A percentile compares a stretch with the other conserved stretches of the same genome.
Evolutionary conservation across 2,329 filamentous ascomycete genomes (phyloP).

Genomic region (Polychaeton citri): DNA sequence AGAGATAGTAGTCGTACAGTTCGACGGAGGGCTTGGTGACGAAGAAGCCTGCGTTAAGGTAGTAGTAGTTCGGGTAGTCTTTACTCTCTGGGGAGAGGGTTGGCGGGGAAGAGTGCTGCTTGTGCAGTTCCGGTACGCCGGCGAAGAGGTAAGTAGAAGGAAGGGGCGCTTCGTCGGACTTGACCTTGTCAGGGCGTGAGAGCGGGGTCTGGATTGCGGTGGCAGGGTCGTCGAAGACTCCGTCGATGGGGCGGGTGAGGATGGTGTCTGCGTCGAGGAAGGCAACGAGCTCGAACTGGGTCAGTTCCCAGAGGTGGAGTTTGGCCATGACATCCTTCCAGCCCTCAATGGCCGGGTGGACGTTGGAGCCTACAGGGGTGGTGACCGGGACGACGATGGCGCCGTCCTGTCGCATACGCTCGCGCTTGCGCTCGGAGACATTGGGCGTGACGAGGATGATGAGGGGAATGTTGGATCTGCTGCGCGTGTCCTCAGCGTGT

Average conservation of each 20-base stretch:
- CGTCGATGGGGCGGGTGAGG: constrained; percentile 16
- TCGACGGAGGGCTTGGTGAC: constrained; percentile 18
- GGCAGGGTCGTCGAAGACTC: constrained; percentile 21
- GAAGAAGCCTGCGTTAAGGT: constrained; percentile 27
- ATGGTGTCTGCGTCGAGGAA: constrained; percentile 24
- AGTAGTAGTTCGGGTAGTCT: constrained; percentile 17
- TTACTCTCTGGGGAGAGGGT: constrained; percentile 7
- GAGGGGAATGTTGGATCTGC: constrained; percentile 13
- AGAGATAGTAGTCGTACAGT: constrained; percentile 21
- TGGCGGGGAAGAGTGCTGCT: constrained; percentile 23
- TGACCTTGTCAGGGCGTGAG: constrained; percentile 3
- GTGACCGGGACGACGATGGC: constrained; percentile 14
- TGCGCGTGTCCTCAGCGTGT: constrained; percentile 17
- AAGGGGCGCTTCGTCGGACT: constrained; percentile 14
- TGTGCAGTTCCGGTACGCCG: constrained; percentile 20
- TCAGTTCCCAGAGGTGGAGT: constrained; percentile 25
- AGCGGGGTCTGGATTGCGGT: constrained; percentile 8
- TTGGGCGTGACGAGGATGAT: constrained; percentile 17
- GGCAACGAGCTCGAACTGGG: constrained; percentile 22
- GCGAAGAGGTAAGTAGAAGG: constrained; percentile 22
- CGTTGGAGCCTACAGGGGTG: background rate
- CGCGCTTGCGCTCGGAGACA: constrained; percentile 13
- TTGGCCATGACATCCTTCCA: constrained; percentile 27
- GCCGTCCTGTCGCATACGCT: constrained; percentile 15
- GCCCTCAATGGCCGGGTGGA: background rate